phyloP scores from a whole-genome alignment of 225 moss, liverwort and hornwort species.

The Pleurozium schreberi region DNA sequence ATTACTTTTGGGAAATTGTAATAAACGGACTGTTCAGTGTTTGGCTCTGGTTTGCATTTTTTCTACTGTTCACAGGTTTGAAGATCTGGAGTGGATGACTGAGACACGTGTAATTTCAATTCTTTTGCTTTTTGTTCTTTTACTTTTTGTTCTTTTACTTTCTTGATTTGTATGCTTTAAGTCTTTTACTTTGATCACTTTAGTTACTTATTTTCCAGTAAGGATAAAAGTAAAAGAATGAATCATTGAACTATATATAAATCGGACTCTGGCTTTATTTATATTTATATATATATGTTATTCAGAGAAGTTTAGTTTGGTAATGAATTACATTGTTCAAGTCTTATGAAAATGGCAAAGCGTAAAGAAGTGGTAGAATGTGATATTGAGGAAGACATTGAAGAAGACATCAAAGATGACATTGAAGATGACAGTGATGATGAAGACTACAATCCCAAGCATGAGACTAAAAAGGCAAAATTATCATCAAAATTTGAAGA shows the following conservation, averaged over 20 bases:
- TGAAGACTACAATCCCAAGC: not conserved
- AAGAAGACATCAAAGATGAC: not conserved
- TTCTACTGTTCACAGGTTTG: not conserved
- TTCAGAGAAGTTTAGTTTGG: too few species aligned
- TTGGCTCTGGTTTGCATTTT: not conserved
- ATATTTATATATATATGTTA: too few species aligned
- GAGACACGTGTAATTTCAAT: too few species aligned
- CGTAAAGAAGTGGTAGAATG: not conserved
- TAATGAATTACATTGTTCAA: too few species aligned
- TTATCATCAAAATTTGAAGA: too few species aligned
- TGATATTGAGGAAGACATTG: not conserved
- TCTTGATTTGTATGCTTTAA: not conserved
- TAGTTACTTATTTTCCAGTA: too few species aligned
- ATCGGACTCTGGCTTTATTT: not conserved
- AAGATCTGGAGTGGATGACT: not conserved
- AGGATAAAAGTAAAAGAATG: not conserved
- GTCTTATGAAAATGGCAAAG: not conserved
- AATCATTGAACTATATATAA: not conserved
- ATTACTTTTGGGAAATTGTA: not conserved
- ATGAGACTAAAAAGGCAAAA: not conserved
- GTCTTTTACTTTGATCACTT: not conserved
- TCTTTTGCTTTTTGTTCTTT: not conserved
- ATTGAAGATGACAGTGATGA: not conserved
- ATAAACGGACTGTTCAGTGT: not conserved
- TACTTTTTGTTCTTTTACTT: not conserved